Evolutionary conservation across 2,329 filamentous ascomycete genomes (phyloP).

Genomic region (Capronia coronata): DNA sequence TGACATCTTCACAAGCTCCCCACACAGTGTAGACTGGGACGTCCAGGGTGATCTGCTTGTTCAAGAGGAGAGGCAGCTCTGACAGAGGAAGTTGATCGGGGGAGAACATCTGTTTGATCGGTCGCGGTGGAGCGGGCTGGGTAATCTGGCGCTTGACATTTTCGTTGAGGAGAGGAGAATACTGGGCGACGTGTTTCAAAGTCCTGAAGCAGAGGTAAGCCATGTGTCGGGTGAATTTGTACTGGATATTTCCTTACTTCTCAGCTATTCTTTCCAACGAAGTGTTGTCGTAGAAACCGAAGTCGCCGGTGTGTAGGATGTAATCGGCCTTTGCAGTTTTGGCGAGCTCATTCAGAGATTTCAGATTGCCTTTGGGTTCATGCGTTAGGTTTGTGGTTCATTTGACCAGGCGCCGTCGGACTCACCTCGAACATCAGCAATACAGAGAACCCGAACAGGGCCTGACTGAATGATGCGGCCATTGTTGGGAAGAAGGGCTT

Average conservation of each 20-base stretch:
- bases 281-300: constrained; percentile 96
- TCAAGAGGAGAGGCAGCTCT: constrained; percentile 81
- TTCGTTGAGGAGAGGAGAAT: constrained; percentile 88
- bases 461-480: constrained; percentile 46
- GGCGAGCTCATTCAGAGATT: constrained; percentile 91
- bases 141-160: constrained; percentile 61
- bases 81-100: constrained; percentile 82
- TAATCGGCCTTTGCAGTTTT: constrained; percentile 92
- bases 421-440: constrained; percentile 48
- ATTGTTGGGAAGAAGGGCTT: constrained; percentile 46
- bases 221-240: background rate
- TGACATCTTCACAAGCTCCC: constrained; percentile 97
- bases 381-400: constrained; percentile 3
- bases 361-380: constrained; percentile 67
- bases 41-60: constrained; percentile 81
- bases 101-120: constrained; percentile 76
- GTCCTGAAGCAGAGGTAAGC: constrained; percentile 54
- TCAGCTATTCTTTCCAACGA: constrained; percentile 96
- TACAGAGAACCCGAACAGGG: constrained; percentile 43
- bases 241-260: constrained; percentile 60
- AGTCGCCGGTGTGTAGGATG: constrained; percentile 98
- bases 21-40: constrained; percentile 98
- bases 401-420: background rate
- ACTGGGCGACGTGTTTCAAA: constrained; percentile 95
- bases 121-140: constrained; percentile 54